These are phyloP conservation scores for Diplosphaera chodatii DNA, from an alignment of 139 green algal species.

Conservation along the genomic window DNA sequence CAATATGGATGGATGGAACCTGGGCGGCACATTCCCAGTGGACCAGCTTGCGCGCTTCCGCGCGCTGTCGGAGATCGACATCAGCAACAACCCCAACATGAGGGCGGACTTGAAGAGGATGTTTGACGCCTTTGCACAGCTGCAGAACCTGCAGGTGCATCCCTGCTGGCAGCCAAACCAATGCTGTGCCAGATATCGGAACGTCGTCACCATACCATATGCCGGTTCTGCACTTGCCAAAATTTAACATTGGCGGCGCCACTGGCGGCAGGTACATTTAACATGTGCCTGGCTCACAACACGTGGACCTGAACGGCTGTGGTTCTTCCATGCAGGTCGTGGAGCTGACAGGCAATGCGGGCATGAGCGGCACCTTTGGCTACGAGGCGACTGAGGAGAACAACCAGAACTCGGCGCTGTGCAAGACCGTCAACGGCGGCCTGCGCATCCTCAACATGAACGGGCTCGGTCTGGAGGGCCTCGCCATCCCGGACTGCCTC, in stretches of 20 bases:
- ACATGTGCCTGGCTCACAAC: too few relatives aligned
- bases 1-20: background rate
- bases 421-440: background rate
- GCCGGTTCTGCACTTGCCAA: too few relatives aligned
- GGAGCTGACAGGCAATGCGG: background rate
- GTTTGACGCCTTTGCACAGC: background rate
- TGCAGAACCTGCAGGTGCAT: background rate
- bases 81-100: background rate
- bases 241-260: too few relatives aligned
- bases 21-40: background rate
- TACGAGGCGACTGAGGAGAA: background rate
- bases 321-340: background rate
- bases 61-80: background rate
- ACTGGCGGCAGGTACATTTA: too few relatives aligned
- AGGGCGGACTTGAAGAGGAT: background rate
- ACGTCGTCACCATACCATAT: too few relatives aligned
- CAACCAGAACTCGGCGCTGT: background rate
- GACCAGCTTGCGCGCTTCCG: background rate
- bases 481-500: background rate
- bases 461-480: background rate
- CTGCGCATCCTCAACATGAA: background rate
- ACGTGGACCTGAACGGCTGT: too few relatives aligned
- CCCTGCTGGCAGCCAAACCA: too few relatives aligned
- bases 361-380: conserved; percentile 1
- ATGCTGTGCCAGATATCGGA: too few relatives aligned